Base-by-base conservation (phyloP, 306 rosid species). In the Cucurbita ficifolia region DNA sequence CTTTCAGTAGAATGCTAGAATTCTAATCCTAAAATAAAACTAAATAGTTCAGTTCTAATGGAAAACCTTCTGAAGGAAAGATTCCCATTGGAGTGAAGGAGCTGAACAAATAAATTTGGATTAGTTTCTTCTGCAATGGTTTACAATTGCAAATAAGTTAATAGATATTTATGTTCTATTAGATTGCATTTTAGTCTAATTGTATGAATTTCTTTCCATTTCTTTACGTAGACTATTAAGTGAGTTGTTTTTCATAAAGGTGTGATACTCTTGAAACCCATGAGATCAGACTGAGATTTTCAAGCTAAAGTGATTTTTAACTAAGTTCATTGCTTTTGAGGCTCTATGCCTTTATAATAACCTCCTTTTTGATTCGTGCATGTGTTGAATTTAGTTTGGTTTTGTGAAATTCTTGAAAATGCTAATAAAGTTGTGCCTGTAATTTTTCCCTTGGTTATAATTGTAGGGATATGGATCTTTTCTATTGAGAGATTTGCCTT, bases 391-490 rank as follows among this genome's bases (percentile, higher is more conserved):
- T 65, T 42, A 43, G n/a, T 10, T 46, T 46, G 17, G 38, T 67
- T 43, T 24, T 46, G 40, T 68, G 22, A 46, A 68, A 56, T 68
- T 12, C 42, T 45, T 68, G 22, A 45, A 42, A 19, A 7, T 63
- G 29, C 33, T 18, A 63, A 8, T 38, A 10, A 38, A 21, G 50
- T 48, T 53, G 7, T 16, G 40, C 50, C 75, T 36, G 55, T 52
- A 42, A 57, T 69, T 55, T 57, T 60, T 19, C 58, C 46, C 54
- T 72, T 72, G 39, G 22, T 61, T 78, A 60, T 75, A 57, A 78
- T 70, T 74, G 61, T 74, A 93, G 98, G 98, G 98, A 40, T 93
- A 93, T 78, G 89, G 98, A 80, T 90, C 96, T 46, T 93, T 93
- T 71, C 74, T 93, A 73, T 77, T 93, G 81, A 84, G 97, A 77